Evolutionary conservation across 306 rosid species (phyloP), one percentile per base, ranked within the genome.

Genomic region (Cicer arietinum): DNA sequence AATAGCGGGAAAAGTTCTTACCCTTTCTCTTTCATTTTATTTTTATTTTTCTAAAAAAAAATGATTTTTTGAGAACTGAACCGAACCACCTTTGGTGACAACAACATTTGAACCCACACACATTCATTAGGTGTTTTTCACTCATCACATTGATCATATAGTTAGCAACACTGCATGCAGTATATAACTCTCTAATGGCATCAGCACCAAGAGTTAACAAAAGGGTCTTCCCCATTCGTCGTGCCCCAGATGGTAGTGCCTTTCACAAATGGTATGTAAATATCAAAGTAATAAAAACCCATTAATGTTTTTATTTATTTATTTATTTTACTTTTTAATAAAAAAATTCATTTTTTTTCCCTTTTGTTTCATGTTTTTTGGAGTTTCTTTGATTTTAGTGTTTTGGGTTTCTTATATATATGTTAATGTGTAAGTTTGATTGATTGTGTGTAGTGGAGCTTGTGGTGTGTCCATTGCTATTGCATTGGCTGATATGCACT

Each of bases 211-310:
- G 87, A 75, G 58, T 54, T 57, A 81, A 81, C 51, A 88, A 88
- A 39, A 86, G 95, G 78, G 80, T 90, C 5, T 62, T 12, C 0
- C 74, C 87, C 18, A 12, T 79, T 65, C 84, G 50, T 48, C 90
- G 92, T 18, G 86, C 90, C 35, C 69, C 84, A 6, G 85, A 88
- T 64, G 95, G 95, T 43, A 90, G 92, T 57, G 86, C 91, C 58
- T 88, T 85, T 71, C 75, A 75, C 37, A 86, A 80, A 3, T 88
- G 96, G 96, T 88, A 80, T 41, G 1, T 65, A 30, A 30, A 30
- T 30, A 30, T 25, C 37, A 30, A 30, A 0, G 7, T 43, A 43
- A 6, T 5, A 2, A 10, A 9, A 0, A 12, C n/a, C 12, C 3
- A 25, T 4, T 25, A 25, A 2, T 2, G 1, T 6, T 11, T 10